Evolutionary conservation across 208 protist genomes (phyloP).

Genomic region (Jaenimonas drosophilae): DNA sequence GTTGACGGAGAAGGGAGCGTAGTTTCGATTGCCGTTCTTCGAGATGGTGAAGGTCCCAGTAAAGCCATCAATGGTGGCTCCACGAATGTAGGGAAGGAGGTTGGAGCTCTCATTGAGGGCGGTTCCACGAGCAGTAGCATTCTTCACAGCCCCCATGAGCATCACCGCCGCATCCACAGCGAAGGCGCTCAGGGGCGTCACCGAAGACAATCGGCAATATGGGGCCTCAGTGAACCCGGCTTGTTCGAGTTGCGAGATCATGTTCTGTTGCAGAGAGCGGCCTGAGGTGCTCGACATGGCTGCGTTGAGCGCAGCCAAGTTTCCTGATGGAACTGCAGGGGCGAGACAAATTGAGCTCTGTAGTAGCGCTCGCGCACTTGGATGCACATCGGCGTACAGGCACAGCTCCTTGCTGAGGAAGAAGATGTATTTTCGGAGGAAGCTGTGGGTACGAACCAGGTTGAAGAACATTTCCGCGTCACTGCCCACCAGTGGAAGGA

Average conservation of each 20-base stretch:
- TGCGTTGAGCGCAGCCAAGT: conserved; percentile 29
- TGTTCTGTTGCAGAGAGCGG: conserved; percentile 10
- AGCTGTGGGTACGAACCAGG: conserved; percentile 29
- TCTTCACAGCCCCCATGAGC: conserved; percentile 41
- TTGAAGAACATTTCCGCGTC: conserved; percentile 60
- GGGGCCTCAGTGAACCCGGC: conserved; percentile 49
- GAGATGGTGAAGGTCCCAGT: conserved; percentile 61
- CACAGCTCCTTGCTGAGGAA: conserved; percentile 61
- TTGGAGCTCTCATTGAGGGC: conserved; percentile 34
- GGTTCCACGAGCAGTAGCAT: conserved; percentile 24
- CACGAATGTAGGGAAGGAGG: conserved; percentile 41
- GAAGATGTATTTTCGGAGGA: conserved; percentile 75
- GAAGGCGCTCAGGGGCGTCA: conserved; percentile 38
- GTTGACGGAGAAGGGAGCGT: conserved; percentile 43
- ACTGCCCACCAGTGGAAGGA: conserved; percentile 25
- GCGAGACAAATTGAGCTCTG: conserved; percentile 76
- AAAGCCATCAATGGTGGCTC: conserved; percentile 38
- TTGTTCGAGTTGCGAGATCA: conserved; percentile 36
- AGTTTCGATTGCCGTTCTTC: conserved; percentile 50
- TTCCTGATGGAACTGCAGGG: conserved; percentile 24
- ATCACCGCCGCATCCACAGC: conserved; percentile 68
- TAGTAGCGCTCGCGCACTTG: conserved; percentile 28
- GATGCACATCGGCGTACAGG: conserved; percentile 24
- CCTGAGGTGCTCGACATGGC: conserved; percentile 16
- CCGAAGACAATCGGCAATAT: conserved; percentile 24